Evolutionary conservation across 176 grass and related monocot genomes (phyloP).

Genomic region (Avena insularis): DNA sequence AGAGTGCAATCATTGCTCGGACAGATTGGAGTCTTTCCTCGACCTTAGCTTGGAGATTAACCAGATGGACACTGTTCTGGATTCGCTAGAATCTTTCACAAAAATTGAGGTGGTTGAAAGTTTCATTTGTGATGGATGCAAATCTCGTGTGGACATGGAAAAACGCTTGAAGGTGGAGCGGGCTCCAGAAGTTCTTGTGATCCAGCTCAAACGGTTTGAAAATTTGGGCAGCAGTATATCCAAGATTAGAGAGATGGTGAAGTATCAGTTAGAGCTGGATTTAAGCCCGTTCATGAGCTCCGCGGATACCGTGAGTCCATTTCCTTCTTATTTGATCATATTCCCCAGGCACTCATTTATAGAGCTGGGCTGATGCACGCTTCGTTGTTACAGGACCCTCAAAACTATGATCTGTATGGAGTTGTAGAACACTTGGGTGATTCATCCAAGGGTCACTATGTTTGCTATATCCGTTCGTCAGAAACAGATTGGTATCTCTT

Average conservation of each 20-base stretch:
- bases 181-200: constrained; percentile 58
- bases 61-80: constrained; percentile 33
- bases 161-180: constrained; percentile 60
- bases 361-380: not conserved
- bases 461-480: constrained; percentile 53
- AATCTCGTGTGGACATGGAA: constrained; percentile 56
- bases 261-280: constrained; percentile 48
- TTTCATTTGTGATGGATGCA: constrained; percentile 60
- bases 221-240: not conserved
- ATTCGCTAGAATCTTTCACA: constrained; percentile 60
- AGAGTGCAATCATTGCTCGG: constrained; percentile 48
- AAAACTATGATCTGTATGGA: constrained; percentile 63
- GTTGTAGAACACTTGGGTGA: constrained; percentile 54
- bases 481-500: constrained; percentile 52
- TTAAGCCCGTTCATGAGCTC: constrained; percentile 54
- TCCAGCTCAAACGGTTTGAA: constrained; percentile 69
- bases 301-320: constrained; percentile 31
- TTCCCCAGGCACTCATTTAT: not conserved
- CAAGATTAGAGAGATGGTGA: constrained; percentile 51
- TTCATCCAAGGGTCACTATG: constrained; percentile 52
- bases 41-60: constrained; percentile 72
- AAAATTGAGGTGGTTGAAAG: constrained; percentile 60
- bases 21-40: constrained; percentile 57
- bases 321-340: constrained; percentile 29
- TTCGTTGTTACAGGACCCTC: constrained; percentile 44